Evolutionary conservation across 139 green algal genomes (phyloP).

Genomic region (Klebsormidium nitens): DNA sequence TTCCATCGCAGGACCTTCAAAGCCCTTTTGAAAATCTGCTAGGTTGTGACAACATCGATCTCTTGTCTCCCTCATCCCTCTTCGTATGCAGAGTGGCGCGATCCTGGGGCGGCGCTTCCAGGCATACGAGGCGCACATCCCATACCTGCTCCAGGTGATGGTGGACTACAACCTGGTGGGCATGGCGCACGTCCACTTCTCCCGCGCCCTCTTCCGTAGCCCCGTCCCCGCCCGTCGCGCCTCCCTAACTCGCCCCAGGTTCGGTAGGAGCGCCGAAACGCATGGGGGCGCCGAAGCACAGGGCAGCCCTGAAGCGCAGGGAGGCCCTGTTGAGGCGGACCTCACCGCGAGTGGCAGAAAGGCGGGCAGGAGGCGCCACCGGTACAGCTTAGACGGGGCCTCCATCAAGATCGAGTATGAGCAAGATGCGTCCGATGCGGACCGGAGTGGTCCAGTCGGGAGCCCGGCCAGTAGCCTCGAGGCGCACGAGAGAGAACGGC

Average conservation of each 20-base stretch:
- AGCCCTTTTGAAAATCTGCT: neutral
- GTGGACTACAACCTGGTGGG: conserved; percentile 89
- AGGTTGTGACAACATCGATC: conserved; percentile 6
- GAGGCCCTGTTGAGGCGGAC: too few species aligned
- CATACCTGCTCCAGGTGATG: conserved; percentile 92
- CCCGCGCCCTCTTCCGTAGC: conserved; percentile 54
- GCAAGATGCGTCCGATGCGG: too few species aligned
- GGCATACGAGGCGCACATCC: conserved; percentile 85
- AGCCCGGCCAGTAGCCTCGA: too few species aligned
- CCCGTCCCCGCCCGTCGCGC: conserved; percentile 45
- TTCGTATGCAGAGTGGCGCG: conserved; percentile 50
- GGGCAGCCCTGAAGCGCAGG: too few species aligned
- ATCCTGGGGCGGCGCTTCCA: conserved; percentile 70
- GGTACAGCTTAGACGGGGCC: too few species aligned
- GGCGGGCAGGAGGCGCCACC: too few species aligned
- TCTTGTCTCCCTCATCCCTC: neutral
- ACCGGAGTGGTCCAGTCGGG: too few species aligned
- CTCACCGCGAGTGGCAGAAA: too few species aligned
- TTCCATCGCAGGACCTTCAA: neutral
- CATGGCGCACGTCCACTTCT: conserved; percentile 70
- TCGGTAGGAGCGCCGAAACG: too few species aligned
- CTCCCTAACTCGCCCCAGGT: too few species aligned
- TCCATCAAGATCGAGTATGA: too few species aligned
- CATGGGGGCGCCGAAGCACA: too few species aligned
- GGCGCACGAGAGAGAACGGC: conserved; percentile 8